These are phyloP conservation scores for Pythium brachiatum DNA, from an alignment of 352 stramenopile genomes.

Conservation along the genomic window DNA sequence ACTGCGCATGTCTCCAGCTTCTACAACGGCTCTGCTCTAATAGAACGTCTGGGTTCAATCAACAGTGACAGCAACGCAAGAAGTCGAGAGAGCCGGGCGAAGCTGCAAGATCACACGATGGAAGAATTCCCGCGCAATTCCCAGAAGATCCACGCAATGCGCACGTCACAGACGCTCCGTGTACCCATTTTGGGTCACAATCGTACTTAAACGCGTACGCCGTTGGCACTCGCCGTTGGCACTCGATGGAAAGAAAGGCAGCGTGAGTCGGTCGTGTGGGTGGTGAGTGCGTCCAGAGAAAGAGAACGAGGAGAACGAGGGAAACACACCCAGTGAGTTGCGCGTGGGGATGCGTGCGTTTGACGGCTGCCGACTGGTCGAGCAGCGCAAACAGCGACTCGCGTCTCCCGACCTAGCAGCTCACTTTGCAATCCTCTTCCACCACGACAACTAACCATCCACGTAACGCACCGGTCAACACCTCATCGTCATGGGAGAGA, in stretches of 20 bases:
- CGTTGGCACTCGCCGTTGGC: too few relatives aligned
- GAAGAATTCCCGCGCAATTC: background rate
- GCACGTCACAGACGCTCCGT: background rate
- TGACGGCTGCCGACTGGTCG: background rate
- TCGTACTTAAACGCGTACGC: background rate
- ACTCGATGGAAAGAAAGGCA: background rate
- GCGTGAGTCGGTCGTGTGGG: background rate
- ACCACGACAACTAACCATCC: background rate
- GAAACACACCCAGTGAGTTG: background rate
- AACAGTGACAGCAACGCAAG: background rate
- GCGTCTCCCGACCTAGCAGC: background rate
- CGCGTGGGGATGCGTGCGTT: background rate
- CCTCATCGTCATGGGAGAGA: conserved; percentile 34
- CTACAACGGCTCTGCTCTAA: background rate
- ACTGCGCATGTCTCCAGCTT: background rate
- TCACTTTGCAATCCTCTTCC: conserved; percentile 13
- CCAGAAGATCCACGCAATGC: background rate
- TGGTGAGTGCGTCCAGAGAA: background rate
- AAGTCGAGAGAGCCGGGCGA: background rate
- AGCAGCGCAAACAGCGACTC: too few relatives aligned
- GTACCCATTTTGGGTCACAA: background rate
- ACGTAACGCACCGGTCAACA: too few relatives aligned
- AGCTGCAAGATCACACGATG: background rate
- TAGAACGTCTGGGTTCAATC: background rate
- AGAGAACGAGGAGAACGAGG: background rate